These are phyloP conservation scores for Mucor sp. DNA, from an alignment of 371 early-diverging fungal genomes.

Conservation along the genomic window DNA sequence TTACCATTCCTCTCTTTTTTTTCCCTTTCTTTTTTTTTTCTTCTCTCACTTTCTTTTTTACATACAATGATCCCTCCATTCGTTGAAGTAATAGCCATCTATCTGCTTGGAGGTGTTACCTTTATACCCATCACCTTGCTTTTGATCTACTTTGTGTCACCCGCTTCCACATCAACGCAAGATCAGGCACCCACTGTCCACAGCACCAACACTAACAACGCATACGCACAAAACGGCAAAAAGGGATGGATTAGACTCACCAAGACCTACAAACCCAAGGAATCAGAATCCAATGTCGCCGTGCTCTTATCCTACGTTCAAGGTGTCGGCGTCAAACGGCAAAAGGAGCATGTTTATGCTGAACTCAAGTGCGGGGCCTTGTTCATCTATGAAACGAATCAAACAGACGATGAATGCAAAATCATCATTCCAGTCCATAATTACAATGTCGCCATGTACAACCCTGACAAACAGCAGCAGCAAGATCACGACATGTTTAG, in stretches of 20 bases:
- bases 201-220: background rate
- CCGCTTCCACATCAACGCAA: background rate
- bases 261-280: constrained; percentile 22
- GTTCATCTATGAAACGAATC: constrained; percentile 79
- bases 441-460: constrained; percentile 66
- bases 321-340: constrained; percentile 14
- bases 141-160: constrained; percentile 9
- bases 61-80: constrained; percentile 2
- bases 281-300: constrained; percentile 7
- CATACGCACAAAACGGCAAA: constrained; percentile 23
- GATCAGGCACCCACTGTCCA: background rate
- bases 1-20: constrained; percentile 8
- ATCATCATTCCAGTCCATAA: constrained; percentile 72
- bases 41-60: background rate
- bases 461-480: constrained; percentile 36
- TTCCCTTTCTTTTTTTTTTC: background rate
- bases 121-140: constrained; percentile 31
- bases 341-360: constrained; percentile 58
- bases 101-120: constrained; percentile 37
- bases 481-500: constrained; percentile 60
- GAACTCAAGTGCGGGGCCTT: constrained; percentile 80
- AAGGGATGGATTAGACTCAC: constrained; percentile 43
- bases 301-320: constrained; percentile 27
- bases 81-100: constrained; percentile 22
- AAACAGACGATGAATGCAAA: constrained; percentile 63